Evolutionary conservation across 768 basidiomycete genomes (phyloP), one percentile per base, ranked within the genome.

Genomic region (Boletus rubescentipes): DNA sequence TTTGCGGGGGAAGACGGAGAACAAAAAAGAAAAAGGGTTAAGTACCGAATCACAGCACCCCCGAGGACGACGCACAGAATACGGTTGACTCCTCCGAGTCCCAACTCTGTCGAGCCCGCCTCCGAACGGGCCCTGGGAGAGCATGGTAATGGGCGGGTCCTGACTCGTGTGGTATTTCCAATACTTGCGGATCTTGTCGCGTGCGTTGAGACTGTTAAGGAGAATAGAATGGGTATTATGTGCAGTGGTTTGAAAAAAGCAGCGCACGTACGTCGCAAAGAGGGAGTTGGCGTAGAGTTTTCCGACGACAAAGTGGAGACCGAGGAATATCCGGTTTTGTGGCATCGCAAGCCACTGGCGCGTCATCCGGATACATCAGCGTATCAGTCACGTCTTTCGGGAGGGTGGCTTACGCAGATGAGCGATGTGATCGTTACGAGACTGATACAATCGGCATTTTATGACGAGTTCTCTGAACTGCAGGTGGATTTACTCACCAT

Each of bases 281-380:
- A 67, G 37, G 26, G 58, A 68, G 21, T 68, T 68, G 38, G 65
- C 65, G 9, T 67, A 61, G 15, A 67, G 38, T 48, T 66, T 66
- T 30, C 26, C 66, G 10, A 66, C 51, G 9, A 61, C 49, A 49
- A 66, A 66, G 37, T 67, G 57, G 26, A 66, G 20, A 32, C 63
- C 63, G 2, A 68, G 52, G 29, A 60, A 66, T 52, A 68, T 45
- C 40, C 66, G 55, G 29, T 66, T 68, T 6, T 62, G 14, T 5
- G 63, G 61, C 64, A 60, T 68, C 11, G 11, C 46, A 8, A 30
- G 15, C 63, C 55, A 68, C 65, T 67, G 21, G 3, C 8, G 26
- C 9, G 23, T 43, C 21, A 1, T 30, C 29, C 20, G 10, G 9
- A 43, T 29, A 12, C 8, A 38, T 45, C 15, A 36, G 20, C n/a